Conservation (phyloP, 192 early-diverging fungal species). For the Coemansia sp. region DNA sequence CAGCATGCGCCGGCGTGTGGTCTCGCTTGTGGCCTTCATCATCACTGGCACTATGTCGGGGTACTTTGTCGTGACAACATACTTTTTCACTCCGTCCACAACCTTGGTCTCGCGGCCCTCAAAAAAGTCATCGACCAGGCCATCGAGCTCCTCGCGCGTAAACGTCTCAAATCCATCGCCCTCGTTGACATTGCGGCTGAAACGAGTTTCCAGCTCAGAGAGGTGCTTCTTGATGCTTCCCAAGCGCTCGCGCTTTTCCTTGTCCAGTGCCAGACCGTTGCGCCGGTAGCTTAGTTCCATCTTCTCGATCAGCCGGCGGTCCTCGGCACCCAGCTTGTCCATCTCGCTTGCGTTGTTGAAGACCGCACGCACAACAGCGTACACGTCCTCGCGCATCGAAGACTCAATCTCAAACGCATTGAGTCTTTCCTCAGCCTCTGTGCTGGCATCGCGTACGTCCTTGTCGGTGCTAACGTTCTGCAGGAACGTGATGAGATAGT, state of each 20-base stretch:
- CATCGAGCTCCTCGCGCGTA: slow-evolving; percentile 65
- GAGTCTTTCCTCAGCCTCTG: slow-evolving; percentile 61
- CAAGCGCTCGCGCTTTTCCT: slow-evolving; percentile 61
- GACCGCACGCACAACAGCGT: slow-evolving; percentile 57
- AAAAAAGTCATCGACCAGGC: slow-evolving; percentile 72
- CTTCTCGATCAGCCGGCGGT: slow-evolving; percentile 68
- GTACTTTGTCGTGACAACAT: slow-evolving; percentile 73
- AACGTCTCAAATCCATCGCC: slow-evolving; percentile 58
- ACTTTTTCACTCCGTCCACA: slow-evolving; percentile 64
- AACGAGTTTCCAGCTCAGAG: slow-evolving; percentile 66
- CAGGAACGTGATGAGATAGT: slow-evolving; percentile 40
- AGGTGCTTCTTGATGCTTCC: slow-evolving; percentile 62
- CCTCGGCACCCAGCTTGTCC: slow-evolving; percentile 59
- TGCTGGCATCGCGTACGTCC: slow-evolving; percentile 66
- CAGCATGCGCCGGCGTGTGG: slow-evolving; percentile 56
- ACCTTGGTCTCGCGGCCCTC: slow-evolving; percentile 59
- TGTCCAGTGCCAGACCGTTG: slow-evolving; percentile 69
- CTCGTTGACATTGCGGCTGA: slow-evolving; percentile 70
- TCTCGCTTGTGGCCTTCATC: slow-evolving; percentile 55
- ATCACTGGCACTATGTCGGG: slow-evolving; percentile 57
- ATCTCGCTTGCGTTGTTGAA: slow-evolving; percentile 53
- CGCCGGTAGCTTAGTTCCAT: slow-evolving; percentile 66
- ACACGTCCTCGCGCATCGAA: slow-evolving; percentile 66
- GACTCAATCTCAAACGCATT: slow-evolving; percentile 68
- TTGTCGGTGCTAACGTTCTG: slow-evolving; percentile 58